Evolutionary conservation across 2,329 filamentous ascomycete species (phyloP).

Genomic region (Trichoderma oligosporum): DNA sequence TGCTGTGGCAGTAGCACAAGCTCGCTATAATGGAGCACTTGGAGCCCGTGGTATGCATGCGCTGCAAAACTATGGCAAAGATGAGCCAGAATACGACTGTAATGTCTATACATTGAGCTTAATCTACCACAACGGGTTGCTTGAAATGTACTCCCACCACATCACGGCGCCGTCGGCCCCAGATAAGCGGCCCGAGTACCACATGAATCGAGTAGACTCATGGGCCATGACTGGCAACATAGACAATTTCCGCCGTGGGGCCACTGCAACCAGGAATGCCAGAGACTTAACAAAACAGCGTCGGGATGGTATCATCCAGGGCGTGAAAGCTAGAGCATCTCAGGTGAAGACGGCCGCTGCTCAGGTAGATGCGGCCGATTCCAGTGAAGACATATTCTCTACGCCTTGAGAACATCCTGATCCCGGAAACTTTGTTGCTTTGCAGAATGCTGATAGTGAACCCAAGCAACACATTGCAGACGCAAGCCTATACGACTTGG

Average conservation of each 20-base stretch:
- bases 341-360: not conserved
- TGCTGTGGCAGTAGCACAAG: slow-evolving; percentile 34
- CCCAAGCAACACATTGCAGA: too few relatives aligned
- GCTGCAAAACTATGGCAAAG: slow-evolving; percentile 34
- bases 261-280: slow-evolving; percentile 32
- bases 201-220: slow-evolving; percentile 36
- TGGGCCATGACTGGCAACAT: slow-evolving; percentile 27
- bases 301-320: slow-evolving; percentile 30
- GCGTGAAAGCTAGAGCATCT: slow-evolving; percentile 24
- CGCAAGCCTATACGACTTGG: too few relatives aligned
- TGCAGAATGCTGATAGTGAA: too few relatives aligned
- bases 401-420: too few relatives aligned
- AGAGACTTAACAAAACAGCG: slow-evolving; percentile 37
- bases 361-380: not conserved
- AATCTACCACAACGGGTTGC: slow-evolving; percentile 35
- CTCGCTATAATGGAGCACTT: slow-evolving; percentile 36
- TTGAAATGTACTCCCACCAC: slow-evolving; percentile 40
- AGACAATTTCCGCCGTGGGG: slow-evolving; percentile 35
- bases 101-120: slow-evolving; percentile 38
- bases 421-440: too few relatives aligned
- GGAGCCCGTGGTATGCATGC: slow-evolving; percentile 37
- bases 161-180: slow-evolving; percentile 29
- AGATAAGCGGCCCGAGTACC: slow-evolving; percentile 36
- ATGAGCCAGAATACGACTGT: slow-evolving; percentile 35
- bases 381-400: not conserved